Conservation (phyloP, 345 rosid species). For the Ailanthus altissimus region DNA sequence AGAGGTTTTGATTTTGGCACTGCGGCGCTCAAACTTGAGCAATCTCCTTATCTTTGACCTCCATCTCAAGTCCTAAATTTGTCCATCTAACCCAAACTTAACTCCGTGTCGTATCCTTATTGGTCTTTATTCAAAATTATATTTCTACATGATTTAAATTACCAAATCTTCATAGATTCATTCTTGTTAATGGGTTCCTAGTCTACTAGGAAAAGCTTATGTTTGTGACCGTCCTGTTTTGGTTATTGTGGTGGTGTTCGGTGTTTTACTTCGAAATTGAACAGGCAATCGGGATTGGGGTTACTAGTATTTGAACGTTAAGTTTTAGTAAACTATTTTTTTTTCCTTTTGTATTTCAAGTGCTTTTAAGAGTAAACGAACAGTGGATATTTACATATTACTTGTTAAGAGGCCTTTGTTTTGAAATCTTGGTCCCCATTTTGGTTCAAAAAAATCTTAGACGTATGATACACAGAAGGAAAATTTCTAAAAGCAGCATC, state of each 20-base stretch:
- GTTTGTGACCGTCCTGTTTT: neutral
- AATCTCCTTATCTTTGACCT: too few relatives aligned
- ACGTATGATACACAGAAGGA: neutral
- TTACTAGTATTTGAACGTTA: neutral
- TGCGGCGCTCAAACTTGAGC: too few relatives aligned
- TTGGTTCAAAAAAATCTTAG: neutral
- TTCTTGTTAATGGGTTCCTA: neutral
- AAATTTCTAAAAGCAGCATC: neutral
- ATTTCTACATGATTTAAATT: too few relatives aligned
- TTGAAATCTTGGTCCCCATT: neutral
- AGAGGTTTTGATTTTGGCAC: too few relatives aligned
- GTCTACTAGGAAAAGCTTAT: neutral
- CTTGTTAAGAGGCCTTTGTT: neutral
- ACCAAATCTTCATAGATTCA: too few relatives aligned
- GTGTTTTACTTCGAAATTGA: constrained; percentile 9
- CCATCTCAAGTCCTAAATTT: too few relatives aligned
- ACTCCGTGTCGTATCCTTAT: too few relatives aligned
- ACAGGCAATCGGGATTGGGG: neutral
- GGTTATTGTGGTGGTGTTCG: neutral
- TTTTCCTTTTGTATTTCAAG: neutral
- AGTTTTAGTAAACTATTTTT: constrained; percentile 9
- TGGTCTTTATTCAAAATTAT: too few relatives aligned
- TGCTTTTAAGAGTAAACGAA: neutral
- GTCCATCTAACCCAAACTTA: too few relatives aligned
- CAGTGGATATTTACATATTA: neutral